Base-by-base conservation (phyloP, 768 basidiomycete species). In the Tulasnella sp. region DNA sequence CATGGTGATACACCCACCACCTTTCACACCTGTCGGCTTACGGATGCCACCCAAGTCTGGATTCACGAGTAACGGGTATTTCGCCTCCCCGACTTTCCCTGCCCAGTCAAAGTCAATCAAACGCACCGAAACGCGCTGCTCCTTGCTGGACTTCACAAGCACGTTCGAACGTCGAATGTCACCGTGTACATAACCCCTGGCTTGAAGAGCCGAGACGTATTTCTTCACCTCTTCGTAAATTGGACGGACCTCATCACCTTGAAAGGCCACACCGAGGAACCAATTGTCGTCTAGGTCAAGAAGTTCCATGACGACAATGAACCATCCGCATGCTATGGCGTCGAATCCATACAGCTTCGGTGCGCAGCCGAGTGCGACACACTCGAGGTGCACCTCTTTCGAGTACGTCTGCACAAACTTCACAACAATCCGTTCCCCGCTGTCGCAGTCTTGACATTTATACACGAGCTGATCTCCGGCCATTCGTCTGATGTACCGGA, bases 271-370 rank as follows among this genome's bases (percentile, higher is more conserved):
- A 8, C 9, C 8, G n/a, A 8, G 9, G 23, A 21, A 46, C 9
- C 43, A 8, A 8, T 12, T 9, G 9, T 46, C 23, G 43, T 21
- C 19, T 6, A 60, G 60, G 35, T 49, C 32, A n/a, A 70, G 50
- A 53, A 59, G 49, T 17, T 70, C 68, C 69, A 72, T 71, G 21
- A 69, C 63, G 0, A 70, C 68, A 67, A 69, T 66, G 52, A 21
- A 65, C 66, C 65, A 67, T 25, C 68, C 66, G 21, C 67, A 70
- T 35, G 64, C 51, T 8, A 70, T 39, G 11, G 14, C 14, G 31
- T 69, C 63, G 48, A 67, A 64, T 15, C 62, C 67, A 32, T 54
- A 41, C 15, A 71, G 57, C 31, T 17, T 55, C 2, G 69, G 69
- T 14, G 69, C 69, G 61, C 39, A 60, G 2, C 63, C 67, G 34